Evolutionary conservation across 331 rosid genomes (phyloP).

Genomic region (Quercus tomentella): DNA sequence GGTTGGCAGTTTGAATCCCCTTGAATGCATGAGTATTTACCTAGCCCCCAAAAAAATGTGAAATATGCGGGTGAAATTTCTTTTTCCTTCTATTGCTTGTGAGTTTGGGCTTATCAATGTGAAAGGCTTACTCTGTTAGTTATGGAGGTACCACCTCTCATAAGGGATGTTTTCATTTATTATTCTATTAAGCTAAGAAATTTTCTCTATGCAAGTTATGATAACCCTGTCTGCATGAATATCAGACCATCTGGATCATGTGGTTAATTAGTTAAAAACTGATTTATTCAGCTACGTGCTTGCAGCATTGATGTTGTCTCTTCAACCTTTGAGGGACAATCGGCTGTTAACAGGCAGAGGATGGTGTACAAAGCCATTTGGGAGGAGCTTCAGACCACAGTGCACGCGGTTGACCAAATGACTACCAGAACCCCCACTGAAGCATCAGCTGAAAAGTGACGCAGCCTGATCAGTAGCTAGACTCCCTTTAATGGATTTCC

Average conservation of each 20-base stretch:
- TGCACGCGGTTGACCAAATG: conserved; percentile 98
- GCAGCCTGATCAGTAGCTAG: background rate
- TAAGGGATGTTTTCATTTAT: background rate
- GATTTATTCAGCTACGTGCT: background rate
- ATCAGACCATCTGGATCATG: background rate
- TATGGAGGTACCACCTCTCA: background rate
- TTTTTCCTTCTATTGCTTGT: too few species aligned
- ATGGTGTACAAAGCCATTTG: conserved; percentile 95
- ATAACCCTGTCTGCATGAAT: background rate
- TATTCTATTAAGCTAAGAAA: background rate
- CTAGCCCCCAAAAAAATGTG: too few species aligned
- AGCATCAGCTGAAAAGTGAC: conserved; percentile 37
- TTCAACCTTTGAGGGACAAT: conserved; percentile 77
- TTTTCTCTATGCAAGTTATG: background rate
- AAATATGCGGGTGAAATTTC: too few species aligned
- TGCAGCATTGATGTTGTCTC: conserved; percentile 80
- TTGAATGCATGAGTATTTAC: too few species aligned
- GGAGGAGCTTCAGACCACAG: conserved; percentile 94
- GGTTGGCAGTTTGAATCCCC: too few species aligned
- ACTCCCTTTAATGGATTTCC: background rate
- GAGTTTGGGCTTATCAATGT: background rate
- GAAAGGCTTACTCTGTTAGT: background rate
- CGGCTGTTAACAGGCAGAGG: conserved; percentile 93
- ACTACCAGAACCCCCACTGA: conserved; percentile 80
- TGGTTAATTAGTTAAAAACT: background rate